A percentile compares a stretch with the other conserved stretches of the same genome.
These are phyloP conservation scores for Fusarium incarnatum DNA, from an alignment of 2,329 filamentous ascomycete species.

Conservation along the genomic window DNA sequence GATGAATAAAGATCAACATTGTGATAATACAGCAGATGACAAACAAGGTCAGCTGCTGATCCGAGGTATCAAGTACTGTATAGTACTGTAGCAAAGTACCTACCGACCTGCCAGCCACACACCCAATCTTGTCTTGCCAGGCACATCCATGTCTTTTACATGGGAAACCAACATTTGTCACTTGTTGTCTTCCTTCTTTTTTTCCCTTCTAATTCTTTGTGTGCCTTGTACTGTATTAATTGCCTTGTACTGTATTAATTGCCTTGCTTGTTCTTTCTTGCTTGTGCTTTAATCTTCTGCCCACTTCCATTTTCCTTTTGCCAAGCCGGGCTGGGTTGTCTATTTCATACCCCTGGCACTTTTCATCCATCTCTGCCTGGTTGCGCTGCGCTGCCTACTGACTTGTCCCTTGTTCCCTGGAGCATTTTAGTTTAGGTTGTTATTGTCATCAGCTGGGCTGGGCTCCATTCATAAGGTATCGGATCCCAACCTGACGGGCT, in stretches of 20 bases:
- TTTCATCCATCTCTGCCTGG: conserved; percentile 24
- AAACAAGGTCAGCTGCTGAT: conserved; percentile 31
- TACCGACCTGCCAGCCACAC: conserved; percentile 19
- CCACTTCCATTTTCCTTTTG: conserved; percentile 30
- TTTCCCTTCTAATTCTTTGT: conserved; percentile 5
- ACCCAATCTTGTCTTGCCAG: conserved; percentile 29
- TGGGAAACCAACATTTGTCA: conserved; percentile 13
- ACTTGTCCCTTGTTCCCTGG: conserved; percentile 1
- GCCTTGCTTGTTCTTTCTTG: conserved; percentile 12
- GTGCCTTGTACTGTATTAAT: conserved; percentile 19
- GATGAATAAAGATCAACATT: conserved; percentile 15
- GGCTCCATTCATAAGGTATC: conserved; percentile 33
- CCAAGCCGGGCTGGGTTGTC: conserved; percentile 15
- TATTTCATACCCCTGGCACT: conserved; percentile 7
- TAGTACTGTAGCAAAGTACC: neutral
- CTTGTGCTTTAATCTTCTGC: conserved; percentile 27
- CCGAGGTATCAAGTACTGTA: neutral
- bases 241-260: conserved; percentile 17
- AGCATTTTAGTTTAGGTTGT: conserved; percentile 22
- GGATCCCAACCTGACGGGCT: conserved; percentile 30
- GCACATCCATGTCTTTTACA: conserved; percentile 33
- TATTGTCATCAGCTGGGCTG: conserved; percentile 40
- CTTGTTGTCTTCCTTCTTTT: conserved; percentile 10
- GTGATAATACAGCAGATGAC: neutral
- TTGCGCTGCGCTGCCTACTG: neutral